A percentile compares a stretch with the other conserved stretches of the same genome.
Evolutionary conservation across 2,329 filamentous ascomycete genomes (phyloP).

Genomic region (Aspergillus terreus): DNA sequence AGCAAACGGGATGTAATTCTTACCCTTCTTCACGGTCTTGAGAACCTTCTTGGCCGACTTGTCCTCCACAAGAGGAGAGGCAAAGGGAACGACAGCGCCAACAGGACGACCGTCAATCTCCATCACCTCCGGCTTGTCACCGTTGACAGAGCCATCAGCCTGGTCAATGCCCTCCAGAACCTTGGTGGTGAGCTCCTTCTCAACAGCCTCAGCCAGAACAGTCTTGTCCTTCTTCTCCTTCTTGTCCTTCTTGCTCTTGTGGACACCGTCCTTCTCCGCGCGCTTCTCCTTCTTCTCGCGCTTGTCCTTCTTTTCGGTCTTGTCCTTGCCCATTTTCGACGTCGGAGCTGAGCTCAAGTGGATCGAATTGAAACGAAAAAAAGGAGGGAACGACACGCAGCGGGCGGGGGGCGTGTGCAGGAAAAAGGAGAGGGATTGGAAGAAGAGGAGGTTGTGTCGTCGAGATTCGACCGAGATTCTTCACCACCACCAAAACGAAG

Average conservation of each 20-base stretch:
- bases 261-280: conserved; percentile 43
- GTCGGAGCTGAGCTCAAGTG: conserved; percentile 8
- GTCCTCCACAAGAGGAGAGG: conserved; percentile 48
- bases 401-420: conserved; percentile 8
- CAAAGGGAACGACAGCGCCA: conserved; percentile 49
- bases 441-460: conserved; percentile 20
- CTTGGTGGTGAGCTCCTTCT: conserved; percentile 37
- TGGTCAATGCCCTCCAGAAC: conserved; percentile 34
- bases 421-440: conserved; percentile 9
- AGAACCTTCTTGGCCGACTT: conserved; percentile 51
- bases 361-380: conserved; percentile 3
- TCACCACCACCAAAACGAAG: conserved; percentile 1
- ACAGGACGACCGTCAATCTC: conserved; percentile 33
- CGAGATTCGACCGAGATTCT: conserved; percentile 7
- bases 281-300: conserved; percentile 44
- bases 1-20: conserved; percentile 6
- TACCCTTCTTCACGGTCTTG: conserved; percentile 52
- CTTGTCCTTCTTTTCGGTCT: conserved; percentile 46
- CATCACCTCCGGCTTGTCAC: conserved; percentile 24
- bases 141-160: conserved; percentile 21
- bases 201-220: conserved; percentile 35
- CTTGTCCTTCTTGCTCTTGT: conserved; percentile 46
- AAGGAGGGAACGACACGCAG: conserved; percentile 2
- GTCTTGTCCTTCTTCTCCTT: conserved; percentile 43
- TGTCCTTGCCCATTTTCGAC: conserved; percentile 44